phyloP scores from a whole-genome alignment of 768 basidiomycete species.

The Mycena albidolilacea region DNA sequence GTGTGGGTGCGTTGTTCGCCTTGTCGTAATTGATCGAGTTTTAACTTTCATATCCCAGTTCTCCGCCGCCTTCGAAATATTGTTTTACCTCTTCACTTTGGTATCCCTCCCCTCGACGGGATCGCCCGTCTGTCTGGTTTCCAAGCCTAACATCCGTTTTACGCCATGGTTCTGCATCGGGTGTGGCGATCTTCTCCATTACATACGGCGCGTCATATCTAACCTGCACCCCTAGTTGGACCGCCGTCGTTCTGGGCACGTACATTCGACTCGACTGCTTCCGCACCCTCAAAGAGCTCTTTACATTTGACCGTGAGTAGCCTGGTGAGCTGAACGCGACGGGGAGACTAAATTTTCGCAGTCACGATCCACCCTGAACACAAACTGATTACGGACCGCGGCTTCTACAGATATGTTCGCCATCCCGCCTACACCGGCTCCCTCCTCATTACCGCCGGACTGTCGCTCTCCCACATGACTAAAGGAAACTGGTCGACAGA shows the following conservation, averaged over 20 bases:
- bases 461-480: slow-evolving; percentile 58
- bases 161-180: slow-evolving; percentile 54
- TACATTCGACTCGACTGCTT: slow-evolving; percentile 63
- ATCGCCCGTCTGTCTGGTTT: slow-evolving; percentile 48
- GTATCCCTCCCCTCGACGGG: slow-evolving; percentile 48
- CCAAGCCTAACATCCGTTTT: slow-evolving; percentile 46
- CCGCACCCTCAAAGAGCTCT: slow-evolving; percentile 59
- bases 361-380: slow-evolving; percentile 60
- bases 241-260: slow-evolving; percentile 51
- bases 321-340: no score
- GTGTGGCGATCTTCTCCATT: slow-evolving; percentile 14
- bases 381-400: slow-evolving; percentile 55
- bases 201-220: background rate
- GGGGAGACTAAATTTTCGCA: no score
- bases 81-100: slow-evolving; percentile 45
- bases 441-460: slow-evolving; percentile 58
- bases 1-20: slow-evolving; percentile 34
- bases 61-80: slow-evolving; percentile 54
- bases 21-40: slow-evolving; percentile 27
- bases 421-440: slow-evolving; percentile 66
- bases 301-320: slow-evolving; percentile 57
- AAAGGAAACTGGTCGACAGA: slow-evolving; percentile 56
- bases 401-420: slow-evolving; percentile 62
- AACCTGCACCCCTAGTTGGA: slow-evolving; percentile 8
- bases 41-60: slow-evolving; percentile 40